Percentiles rank a stretch among this genome's conserved stretches.
Conservation (phyloP, 495 filamentous ascomycete species). For the Podospora tetraspora region DNA sequence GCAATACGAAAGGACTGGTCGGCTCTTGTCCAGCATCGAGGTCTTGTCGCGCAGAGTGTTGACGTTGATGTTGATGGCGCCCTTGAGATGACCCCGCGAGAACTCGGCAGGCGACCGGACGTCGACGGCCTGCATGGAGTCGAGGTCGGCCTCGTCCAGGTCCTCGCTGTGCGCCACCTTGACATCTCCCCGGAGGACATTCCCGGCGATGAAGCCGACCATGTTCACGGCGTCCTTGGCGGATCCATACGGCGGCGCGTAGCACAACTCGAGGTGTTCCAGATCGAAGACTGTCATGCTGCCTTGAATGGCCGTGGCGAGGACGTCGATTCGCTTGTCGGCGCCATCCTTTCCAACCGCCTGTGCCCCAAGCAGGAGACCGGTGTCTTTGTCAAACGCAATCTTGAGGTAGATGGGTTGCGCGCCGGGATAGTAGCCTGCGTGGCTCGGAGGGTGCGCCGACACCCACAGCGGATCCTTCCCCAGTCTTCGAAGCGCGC, state of each 20-base stretch:
- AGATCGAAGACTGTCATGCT: slow-evolving; percentile 31
- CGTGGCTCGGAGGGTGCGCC: slow-evolving; percentile 33
- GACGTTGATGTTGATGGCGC: slow-evolving; percentile 22
- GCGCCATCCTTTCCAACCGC: slow-evolving; percentile 20
- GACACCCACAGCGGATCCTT: slow-evolving; percentile 22
- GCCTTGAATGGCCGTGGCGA: slow-evolving; percentile 27
- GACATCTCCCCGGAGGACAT: slow-evolving; percentile 29
- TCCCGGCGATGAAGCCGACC: slow-evolving; percentile 28
- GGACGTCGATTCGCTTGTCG: slow-evolving; percentile 32
- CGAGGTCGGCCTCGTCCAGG: slow-evolving; percentile 11
- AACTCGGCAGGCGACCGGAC: slow-evolving; percentile 26
- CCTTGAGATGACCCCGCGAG: slow-evolving; percentile 17
- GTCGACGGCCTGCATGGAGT: slow-evolving; percentile 22
- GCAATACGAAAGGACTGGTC: slow-evolving; percentile 21
- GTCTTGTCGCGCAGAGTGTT: slow-evolving; percentile 20
- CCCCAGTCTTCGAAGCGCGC: slow-evolving; percentile 11
- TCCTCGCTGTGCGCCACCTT: slow-evolving; percentile 27
- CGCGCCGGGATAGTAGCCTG: slow-evolving; percentile 31
- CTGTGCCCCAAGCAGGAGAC: slow-evolving; percentile 29
- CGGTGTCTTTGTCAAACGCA: slow-evolving; percentile 18
- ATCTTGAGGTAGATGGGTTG: slow-evolving; percentile 24
- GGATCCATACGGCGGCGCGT: slow-evolving; percentile 31
- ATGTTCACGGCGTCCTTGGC: slow-evolving; percentile 36
- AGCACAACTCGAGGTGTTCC: slow-evolving; percentile 31
- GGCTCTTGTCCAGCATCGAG: slow-evolving; percentile 16